Conservation (phyloP, 1,284 basidiomycete genomes). For the Leccinum subfulvum region DNA sequence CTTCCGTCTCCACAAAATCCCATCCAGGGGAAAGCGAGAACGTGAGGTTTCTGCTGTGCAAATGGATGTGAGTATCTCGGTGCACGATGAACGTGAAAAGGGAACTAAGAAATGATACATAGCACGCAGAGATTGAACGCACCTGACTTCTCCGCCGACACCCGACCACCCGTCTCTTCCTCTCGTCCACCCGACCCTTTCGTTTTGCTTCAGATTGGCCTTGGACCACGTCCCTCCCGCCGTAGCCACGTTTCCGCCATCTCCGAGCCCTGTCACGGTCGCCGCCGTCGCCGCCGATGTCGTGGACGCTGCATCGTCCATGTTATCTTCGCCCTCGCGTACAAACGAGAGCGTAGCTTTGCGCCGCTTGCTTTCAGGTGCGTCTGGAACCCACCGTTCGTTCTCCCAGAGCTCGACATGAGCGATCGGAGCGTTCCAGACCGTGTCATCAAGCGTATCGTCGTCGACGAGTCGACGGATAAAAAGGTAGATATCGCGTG, state of each 20-base stretch:
- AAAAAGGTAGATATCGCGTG: constrained; percentile 25
- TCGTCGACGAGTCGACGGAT: constrained; percentile 49
- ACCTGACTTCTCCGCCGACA: constrained; percentile 63
- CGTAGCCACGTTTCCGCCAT: not conserved
- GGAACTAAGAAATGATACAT: not conserved
- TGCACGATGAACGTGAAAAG: not conserved
- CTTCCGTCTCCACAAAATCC: constrained; percentile 70
- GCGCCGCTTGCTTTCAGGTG: not conserved
- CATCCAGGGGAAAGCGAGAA: constrained; percentile 69
- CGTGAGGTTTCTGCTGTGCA: constrained; percentile 67
- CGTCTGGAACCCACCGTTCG: not conserved
- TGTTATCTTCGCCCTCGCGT: constrained; percentile 25
- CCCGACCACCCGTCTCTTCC: constrained; percentile 73
- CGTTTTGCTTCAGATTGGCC: constrained; percentile 48
- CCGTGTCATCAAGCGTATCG: constrained; percentile 49
- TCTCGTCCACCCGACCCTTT: constrained; percentile 67
- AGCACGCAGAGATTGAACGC: constrained; percentile 28
- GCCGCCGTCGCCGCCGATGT: not conserved
- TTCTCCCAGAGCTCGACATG: constrained; percentile 49
- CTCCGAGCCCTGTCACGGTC: not conserved
- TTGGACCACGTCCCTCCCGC: constrained; percentile 58
- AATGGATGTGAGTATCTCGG: not conserved
- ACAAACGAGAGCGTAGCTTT: constrained; percentile 19
- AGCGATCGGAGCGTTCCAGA: constrained; percentile 60
- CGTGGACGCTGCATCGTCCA: not conserved